A percentile compares a stretch with the other conserved stretches of the same genome.
These are phyloP conservation scores for Chondrostereum purpureum DNA, from an alignment of 1,284 basidiomycete species.

Conservation along the genomic window DNA sequence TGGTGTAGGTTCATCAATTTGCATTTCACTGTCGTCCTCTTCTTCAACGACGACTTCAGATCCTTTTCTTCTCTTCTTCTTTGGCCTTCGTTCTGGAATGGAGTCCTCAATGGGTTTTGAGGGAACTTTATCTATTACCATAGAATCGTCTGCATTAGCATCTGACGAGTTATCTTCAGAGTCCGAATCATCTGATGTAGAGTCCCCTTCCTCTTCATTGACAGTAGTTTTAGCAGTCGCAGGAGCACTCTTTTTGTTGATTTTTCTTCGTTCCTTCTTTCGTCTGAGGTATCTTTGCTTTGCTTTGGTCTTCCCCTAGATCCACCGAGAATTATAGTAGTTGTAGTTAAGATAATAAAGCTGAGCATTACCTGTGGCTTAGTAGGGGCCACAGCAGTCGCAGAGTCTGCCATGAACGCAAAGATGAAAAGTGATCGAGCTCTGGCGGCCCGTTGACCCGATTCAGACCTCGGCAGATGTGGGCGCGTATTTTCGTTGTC, in stretches of 20 bases:
- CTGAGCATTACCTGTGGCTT: neutral
- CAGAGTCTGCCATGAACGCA: neutral
- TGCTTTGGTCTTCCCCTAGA: slow-evolving; percentile 44
- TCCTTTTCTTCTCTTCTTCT: slow-evolving; percentile 37
- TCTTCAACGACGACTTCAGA: slow-evolving; percentile 13
- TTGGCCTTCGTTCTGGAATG: slow-evolving; percentile 27
- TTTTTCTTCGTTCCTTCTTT: slow-evolving; percentile 58
- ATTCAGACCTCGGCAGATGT: neutral
- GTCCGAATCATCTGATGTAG: slow-evolving; percentile 14
- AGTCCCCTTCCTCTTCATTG: slow-evolving; percentile 12
- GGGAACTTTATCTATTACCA: slow-evolving; percentile 13
- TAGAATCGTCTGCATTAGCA: slow-evolving; percentile 7
- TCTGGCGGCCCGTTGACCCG: no score
- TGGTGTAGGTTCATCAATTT: slow-evolving; percentile 15
- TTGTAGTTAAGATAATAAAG: no score
- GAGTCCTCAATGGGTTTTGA: slow-evolving; percentile 6
- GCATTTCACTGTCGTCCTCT: slow-evolving; percentile 15
- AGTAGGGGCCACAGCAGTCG: neutral
- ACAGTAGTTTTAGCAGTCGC: slow-evolving; percentile 8
- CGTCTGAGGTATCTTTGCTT: slow-evolving; percentile 62
- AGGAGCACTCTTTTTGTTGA: slow-evolving; percentile 30
- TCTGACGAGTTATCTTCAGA: slow-evolving; percentile 11
- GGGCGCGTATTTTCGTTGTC: neutral
- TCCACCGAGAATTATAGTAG: no score
- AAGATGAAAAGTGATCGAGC: no score